phyloP scores from a whole-genome alignment of 306 rosid genomes.

The Cicer yamashitae region DNA sequence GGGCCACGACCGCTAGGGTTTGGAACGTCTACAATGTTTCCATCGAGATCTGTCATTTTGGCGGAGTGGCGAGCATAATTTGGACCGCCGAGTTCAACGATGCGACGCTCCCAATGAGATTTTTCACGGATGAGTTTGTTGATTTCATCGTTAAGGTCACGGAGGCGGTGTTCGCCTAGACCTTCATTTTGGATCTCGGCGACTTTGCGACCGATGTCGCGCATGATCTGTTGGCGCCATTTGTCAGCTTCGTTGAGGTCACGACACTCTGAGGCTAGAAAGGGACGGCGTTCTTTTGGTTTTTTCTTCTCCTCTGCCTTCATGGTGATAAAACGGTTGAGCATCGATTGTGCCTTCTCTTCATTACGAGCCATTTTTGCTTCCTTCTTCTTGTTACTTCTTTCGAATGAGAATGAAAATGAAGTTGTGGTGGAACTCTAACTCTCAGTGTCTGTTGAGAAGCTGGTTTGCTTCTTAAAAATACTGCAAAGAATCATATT shows the following conservation, averaged over 20 bases:
- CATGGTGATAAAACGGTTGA: slow-evolving; percentile 80
- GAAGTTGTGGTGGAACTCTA: no score
- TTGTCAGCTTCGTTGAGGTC: slow-evolving; percentile 92
- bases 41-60: slow-evolving; percentile 93
- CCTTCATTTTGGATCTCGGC: slow-evolving; percentile 97
- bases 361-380: slow-evolving; percentile 75
- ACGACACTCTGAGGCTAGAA: slow-evolving; percentile 90
- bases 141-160: slow-evolving; percentile 94
- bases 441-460: no score
- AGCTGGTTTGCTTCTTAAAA: no score
- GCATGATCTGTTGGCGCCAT: slow-evolving; percentile 94
- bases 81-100: slow-evolving; percentile 85
- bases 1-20: slow-evolving; percentile 96
- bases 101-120: slow-evolving; percentile 87
- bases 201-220: slow-evolving; percentile 93
- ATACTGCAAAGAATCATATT: no score
- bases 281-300: slow-evolving; percentile 75
- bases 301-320: slow-evolving; percentile 96
- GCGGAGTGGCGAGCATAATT: slow-evolving; percentile 72
- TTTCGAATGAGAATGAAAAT: neutral
- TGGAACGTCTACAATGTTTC: slow-evolving; percentile 92
- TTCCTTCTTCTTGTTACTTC: slow-evolving; percentile 20
- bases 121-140: slow-evolving; percentile 87
- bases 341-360: slow-evolving; percentile 60
- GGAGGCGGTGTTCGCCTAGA: slow-evolving; percentile 95